These are phyloP conservation scores for Pseudoturritis turrita DNA, from an alignment of 345 rosid genomes.

Conservation along the genomic window DNA sequence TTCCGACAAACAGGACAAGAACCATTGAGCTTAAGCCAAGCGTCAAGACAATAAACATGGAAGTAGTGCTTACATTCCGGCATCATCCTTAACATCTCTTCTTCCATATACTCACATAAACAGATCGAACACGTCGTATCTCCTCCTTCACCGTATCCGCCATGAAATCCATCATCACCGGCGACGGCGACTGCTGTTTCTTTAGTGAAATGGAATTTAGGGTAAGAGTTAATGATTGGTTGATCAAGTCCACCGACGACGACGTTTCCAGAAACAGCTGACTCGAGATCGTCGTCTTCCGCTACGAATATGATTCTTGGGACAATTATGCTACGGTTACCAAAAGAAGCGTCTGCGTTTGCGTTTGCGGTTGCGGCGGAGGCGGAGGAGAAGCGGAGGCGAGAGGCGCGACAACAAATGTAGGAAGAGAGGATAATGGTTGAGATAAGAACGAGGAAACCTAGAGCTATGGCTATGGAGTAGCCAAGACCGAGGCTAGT, in stretches of 20 bases:
- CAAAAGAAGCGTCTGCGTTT: constrained; percentile 8
- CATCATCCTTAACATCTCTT: constrained; percentile 96
- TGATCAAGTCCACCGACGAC: constrained; percentile 70
- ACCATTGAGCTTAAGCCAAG: constrained; percentile 95
- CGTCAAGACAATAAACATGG: constrained; percentile 75
- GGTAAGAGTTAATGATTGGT: constrained; percentile 81
- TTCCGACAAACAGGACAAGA: constrained; percentile 98
- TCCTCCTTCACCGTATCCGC: neutral
- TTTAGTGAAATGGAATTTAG: constrained; percentile 57
- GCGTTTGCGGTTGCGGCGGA: neutral
- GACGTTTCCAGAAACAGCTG: constrained; percentile 26
- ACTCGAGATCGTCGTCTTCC: constrained; percentile 56
- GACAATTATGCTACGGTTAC: constrained; percentile 54
- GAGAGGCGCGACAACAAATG: constrained; percentile 77
- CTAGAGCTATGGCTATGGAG: constrained; percentile 89
- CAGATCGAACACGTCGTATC: constrained; percentile 79
- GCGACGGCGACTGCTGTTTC: constrained; percentile 1
- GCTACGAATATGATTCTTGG: constrained; percentile 91
- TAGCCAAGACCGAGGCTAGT: constrained; percentile 88
- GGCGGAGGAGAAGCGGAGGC: constrained; percentile 32
- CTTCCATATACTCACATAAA: constrained; percentile 78
- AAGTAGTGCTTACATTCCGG: constrained; percentile 91
- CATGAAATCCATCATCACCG: neutral
- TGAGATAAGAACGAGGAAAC: constrained; percentile 83
- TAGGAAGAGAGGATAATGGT: constrained; percentile 81